These are phyloP conservation scores for Neurospora terricola DNA, from an alignment of 495 filamentous ascomycete species.

Conservation along the genomic window DNA sequence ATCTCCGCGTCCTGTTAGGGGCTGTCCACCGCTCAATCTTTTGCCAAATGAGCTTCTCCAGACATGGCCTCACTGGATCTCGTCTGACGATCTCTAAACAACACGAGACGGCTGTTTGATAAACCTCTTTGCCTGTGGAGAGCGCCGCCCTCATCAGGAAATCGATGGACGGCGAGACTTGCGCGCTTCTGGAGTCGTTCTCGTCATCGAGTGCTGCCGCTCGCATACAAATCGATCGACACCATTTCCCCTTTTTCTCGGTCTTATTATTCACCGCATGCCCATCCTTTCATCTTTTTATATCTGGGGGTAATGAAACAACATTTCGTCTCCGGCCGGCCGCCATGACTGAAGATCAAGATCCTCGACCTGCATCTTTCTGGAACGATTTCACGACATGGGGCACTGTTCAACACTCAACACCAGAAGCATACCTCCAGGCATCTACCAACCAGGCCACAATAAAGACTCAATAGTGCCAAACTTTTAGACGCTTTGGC, in stretches of 20 bases:
- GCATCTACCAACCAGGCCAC: not conserved
- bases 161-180: not conserved
- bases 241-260: not conserved
- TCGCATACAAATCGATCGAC: not conserved
- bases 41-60: slow-evolving; percentile 7
- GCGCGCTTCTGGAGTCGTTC: not conserved
- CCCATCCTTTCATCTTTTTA: not conserved
- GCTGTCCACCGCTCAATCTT: not conserved
- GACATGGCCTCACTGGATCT: slow-evolving; percentile 3
- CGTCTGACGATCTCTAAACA: slow-evolving; percentile 1
- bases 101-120: not conserved
- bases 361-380: not conserved
- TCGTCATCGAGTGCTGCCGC: not conserved
- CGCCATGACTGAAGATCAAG: not conserved
- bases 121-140: not conserved
- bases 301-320: not conserved
- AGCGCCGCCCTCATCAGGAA: not conserved
- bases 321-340: not conserved
- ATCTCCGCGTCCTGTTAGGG: not conserved
- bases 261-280: not conserved
- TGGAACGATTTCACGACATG: not conserved
- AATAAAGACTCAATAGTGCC: not conserved
- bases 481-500: not conserved
- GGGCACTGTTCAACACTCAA: not conserved
- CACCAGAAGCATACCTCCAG: not conserved